Evolutionary conservation across 139 green algal genomes (phyloP).

Genomic region (Closterium sp.): DNA sequence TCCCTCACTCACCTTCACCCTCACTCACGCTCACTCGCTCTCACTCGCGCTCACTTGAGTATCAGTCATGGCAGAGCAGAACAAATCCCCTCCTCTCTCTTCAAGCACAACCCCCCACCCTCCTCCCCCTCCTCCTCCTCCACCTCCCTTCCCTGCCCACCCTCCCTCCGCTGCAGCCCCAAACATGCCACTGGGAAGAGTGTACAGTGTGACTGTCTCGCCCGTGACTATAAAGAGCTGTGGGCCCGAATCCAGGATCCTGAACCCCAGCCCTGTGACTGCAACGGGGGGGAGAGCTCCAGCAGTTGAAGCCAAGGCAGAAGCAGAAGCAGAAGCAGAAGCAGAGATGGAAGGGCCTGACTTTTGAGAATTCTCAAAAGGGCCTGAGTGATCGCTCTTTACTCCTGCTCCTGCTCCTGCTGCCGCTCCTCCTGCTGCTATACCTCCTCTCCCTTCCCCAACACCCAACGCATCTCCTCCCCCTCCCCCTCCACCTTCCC

Average conservation of each 20-base stretch:
- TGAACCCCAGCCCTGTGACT: not conserved
- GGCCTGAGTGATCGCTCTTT: not conserved
- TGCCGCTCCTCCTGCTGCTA: not conserved
- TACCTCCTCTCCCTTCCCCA: not conserved
- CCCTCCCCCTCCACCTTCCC: not conserved
- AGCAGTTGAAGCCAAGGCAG: not conserved
- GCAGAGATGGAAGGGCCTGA: not conserved
- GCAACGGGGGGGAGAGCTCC: not conserved
- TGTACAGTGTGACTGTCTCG: not conserved
- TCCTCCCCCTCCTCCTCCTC: not conserved
- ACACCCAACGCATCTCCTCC: not conserved
- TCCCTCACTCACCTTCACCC: too few relatives aligned
- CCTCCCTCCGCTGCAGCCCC: not conserved
- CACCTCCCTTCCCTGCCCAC: not conserved
- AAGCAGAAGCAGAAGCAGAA: not conserved
- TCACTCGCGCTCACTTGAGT: not conserved
- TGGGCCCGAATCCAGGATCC: not conserved
- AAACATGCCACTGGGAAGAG: not conserved
- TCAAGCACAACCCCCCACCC: not conserved
- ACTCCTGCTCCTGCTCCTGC: not conserved
- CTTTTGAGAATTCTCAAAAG: too few relatives aligned
- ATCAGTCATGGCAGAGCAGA: not conserved
- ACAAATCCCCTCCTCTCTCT: conserved; percentile 6
- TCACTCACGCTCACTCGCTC: too few relatives aligned
- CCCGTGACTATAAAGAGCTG: not conserved